Base-by-base conservation (phyloP, 352 stramenopile species). In the Hyaloperonospora arabidopsidis region DNA sequence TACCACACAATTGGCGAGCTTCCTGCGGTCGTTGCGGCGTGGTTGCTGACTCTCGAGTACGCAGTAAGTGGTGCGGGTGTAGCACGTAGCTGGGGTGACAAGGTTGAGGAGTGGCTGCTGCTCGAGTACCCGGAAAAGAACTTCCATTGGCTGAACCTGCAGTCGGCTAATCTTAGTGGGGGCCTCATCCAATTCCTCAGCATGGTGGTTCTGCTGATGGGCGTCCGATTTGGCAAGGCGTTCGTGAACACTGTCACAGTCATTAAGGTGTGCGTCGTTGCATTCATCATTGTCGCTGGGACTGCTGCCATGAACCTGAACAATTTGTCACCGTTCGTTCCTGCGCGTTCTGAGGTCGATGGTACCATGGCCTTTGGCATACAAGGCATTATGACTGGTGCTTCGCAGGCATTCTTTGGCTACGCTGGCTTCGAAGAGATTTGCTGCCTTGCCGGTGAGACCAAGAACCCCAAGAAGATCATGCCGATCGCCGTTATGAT, bases 401-500 rank as follows among this genome's bases (percentile, higher is more conserved):
- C 84, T 8, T 87, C 87, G 15, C 83, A 88, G 36, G 88, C 84
- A 2, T 97, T 97, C 61, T 97, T 97, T 68, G 90, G 90, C 34
- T 97, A 95, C 57, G 65, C 97, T 18, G 93, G 93, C 19, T 98
- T 97, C 61, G 93, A 98, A 67, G 90, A 97, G 57, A 74, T 98
- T 19, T 96, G 86, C 59, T 96, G 87, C 55, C 63, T 97, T 11
- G 83, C 86, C 12, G 81, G 70, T 6, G 82, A 92, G 61, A 59
- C 79, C n/a, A 83, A 86, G 56, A 80, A 92, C 57, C 78, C 81
- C 15, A 76, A 81, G 49, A 75, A 72, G 32, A 81, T 89, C 54
- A 80, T 96, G 63, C 87, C 89, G 7, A 60, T 74, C 28, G 79
- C 79, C 10, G 82, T 97, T 51, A 79, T 96, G 43, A 72, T 65